Base-by-base conservation (phyloP, 345 rosid species). In the Camelina laxa region DNA sequence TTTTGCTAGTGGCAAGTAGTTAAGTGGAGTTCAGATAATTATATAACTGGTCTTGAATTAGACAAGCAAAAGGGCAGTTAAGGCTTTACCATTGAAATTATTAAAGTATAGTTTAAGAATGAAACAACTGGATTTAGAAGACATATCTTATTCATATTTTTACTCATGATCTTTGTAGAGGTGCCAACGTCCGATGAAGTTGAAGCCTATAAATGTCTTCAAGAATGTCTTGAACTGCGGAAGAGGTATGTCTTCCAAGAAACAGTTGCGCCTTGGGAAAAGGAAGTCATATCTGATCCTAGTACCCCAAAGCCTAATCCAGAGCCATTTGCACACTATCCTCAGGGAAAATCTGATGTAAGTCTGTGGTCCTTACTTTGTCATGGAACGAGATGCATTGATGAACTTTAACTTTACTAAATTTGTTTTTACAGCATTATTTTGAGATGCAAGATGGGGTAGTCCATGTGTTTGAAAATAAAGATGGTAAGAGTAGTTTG, bases 401-500 rank as follows among this genome's bases (percentile, higher is more conserved):
- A 60, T 67, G 30, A 21, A 33, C 14, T 64, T 2, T 67, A 68
- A 73, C 41, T 57, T 67, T 50, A 57, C 74, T 53, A 17, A 21
- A 55, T 50, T 77, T 38, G 2, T 51, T 35, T 78, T 30, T 75
- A 67, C 91, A 96, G 99, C 99, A 96, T 80, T 68, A 82, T 72
- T 96, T 92, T 81, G 86, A 91, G 87, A 96, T 90, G 97, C 86
- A 82, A 84, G 98, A 96, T 80, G 99, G 99, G 50, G 97, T 91
- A 30, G 75, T 92, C 69, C 99, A 96, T 83, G 99, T 96, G 65
- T 96, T 88, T 82, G 80, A 84, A 59, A 76, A 82, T 74, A 89
- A 91, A 85, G 88, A 92, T 66, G 80, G 99, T 92, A 85, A 87
- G 84, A 54, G 65, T 42, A 39, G 21, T 59, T 39, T 78, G 7